These are phyloP conservation scores for Carallia brachiata DNA, from an alignment of 345 rosid genomes.

Conservation along the genomic window DNA sequence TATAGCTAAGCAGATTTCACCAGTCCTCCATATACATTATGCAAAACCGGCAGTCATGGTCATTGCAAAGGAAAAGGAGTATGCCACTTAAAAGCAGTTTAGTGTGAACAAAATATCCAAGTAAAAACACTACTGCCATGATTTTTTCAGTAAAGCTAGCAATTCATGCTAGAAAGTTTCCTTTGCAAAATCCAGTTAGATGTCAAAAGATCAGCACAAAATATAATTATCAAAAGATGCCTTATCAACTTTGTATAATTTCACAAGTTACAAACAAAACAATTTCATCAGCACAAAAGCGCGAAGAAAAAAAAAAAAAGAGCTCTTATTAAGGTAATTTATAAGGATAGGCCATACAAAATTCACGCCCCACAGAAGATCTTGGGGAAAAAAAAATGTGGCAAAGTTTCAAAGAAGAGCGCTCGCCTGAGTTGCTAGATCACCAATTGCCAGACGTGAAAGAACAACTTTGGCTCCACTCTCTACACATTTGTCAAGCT, in stretches of 20 bases:
- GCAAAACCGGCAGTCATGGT: no score
- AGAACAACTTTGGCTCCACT: conserved; percentile 97
- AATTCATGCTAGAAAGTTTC: no score
- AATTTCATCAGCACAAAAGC: not conserved
- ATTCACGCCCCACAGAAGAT: not conserved
- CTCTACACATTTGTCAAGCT: conserved; percentile 88
- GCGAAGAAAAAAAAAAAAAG: no score
- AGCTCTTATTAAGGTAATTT: not conserved
- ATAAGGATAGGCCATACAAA: not conserved
- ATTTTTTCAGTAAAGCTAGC: no score
- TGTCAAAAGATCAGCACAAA: not conserved
- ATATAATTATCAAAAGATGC: not conserved
- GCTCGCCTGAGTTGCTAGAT: conserved; percentile 90
- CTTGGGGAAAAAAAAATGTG: not conserved
- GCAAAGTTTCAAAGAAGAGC: not conserved
- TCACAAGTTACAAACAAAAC: not conserved
- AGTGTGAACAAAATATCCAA: no score
- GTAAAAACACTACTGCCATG: no score
- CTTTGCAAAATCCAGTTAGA: no score
- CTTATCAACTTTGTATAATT: not conserved
- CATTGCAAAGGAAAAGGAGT: no score
- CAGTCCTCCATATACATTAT: no score
- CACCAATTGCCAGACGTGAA: conserved; percentile 97
- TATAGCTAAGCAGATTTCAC: no score
- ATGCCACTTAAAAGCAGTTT: no score